These are phyloP conservation scores for Orobanche coerulescens DNA, from an alignment of 257 asterid species.

Conservation along the genomic window DNA sequence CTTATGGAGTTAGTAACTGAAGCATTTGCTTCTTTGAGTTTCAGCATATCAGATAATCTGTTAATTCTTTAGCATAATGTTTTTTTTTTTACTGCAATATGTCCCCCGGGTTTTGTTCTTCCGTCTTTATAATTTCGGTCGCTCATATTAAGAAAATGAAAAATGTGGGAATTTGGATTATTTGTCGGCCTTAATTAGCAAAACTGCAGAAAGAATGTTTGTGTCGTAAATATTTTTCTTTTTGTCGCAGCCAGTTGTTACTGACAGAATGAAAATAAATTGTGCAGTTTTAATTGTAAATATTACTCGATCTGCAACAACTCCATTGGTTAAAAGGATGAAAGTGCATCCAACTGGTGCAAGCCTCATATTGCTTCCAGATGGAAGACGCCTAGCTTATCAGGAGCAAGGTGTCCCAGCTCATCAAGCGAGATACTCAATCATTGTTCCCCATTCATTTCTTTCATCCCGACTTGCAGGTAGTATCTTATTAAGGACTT, in stretches of 20 bases:
- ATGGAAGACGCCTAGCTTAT: slow-evolving; percentile 81
- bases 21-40: too few relatives aligned
- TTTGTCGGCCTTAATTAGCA: slow-evolving; percentile 16
- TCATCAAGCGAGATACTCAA: slow-evolving; percentile 66
- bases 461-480: slow-evolving; percentile 96
- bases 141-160: background rate
- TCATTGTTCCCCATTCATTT: slow-evolving; percentile 69
- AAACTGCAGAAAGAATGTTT: slow-evolving; percentile 10
- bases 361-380: slow-evolving; percentile 72
- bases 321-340: slow-evolving; percentile 55
- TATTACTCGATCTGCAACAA: slow-evolving; percentile 34
- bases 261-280: slow-evolving; percentile 28
- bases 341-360: slow-evolving; percentile 70
- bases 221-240: background rate
- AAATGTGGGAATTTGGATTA: background rate
- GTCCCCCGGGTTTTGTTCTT: too few relatives aligned
- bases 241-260: background rate
- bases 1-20: background rate
- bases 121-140: background rate
- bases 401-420: slow-evolving; percentile 79
- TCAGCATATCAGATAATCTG: too few relatives aligned
- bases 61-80: too few relatives aligned
- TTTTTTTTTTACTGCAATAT: background rate
- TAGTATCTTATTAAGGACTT: slow-evolving; percentile 21
- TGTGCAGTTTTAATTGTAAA: slow-evolving; percentile 73